These are phyloP conservation scores for Eudorina sp. DNA, from an alignment of 139 green algal genomes.

Conservation along the genomic window DNA sequence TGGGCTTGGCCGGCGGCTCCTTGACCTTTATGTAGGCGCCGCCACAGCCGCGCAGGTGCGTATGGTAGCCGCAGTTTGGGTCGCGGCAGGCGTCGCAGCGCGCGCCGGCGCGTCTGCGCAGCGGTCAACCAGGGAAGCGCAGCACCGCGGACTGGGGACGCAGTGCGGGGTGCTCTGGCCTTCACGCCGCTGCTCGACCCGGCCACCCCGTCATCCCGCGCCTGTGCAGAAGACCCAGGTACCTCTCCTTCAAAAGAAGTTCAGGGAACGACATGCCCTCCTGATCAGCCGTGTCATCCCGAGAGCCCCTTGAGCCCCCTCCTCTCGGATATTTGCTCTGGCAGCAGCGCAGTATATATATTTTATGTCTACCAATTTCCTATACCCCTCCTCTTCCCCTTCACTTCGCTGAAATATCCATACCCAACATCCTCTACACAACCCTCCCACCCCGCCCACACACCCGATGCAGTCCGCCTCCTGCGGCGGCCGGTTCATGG, in stretches of 20 bases:
- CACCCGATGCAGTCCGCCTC: slow-evolving; percentile 73
- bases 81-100: slow-evolving; percentile 61
- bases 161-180: too few species aligned
- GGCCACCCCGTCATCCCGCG: too few species aligned
- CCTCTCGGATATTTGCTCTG: not conserved
- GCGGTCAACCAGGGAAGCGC: too few species aligned
- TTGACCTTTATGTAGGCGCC: slow-evolving; percentile 61
- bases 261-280: too few species aligned
- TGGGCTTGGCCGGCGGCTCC: slow-evolving; percentile 15
- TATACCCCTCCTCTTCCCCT: too few species aligned
- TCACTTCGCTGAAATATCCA: not conserved
- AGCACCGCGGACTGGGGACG: not conserved
- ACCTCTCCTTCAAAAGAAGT: too few species aligned
- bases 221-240: too few species aligned
- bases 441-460: not conserved
- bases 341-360: too few species aligned
- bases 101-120: not conserved
- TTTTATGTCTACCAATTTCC: too few species aligned
- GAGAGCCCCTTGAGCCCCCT: too few species aligned
- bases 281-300: too few species aligned
- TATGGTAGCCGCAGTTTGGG: slow-evolving; percentile 70
- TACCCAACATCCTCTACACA: not conserved
- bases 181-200: too few species aligned
- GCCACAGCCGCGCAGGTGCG: slow-evolving; percentile 72
- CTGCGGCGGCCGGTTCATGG: slow-evolving; percentile 80